Base-by-base conservation (phyloP, 352 stramenopile genomes). In the Thalassiosira livingstoniorum region DNA sequence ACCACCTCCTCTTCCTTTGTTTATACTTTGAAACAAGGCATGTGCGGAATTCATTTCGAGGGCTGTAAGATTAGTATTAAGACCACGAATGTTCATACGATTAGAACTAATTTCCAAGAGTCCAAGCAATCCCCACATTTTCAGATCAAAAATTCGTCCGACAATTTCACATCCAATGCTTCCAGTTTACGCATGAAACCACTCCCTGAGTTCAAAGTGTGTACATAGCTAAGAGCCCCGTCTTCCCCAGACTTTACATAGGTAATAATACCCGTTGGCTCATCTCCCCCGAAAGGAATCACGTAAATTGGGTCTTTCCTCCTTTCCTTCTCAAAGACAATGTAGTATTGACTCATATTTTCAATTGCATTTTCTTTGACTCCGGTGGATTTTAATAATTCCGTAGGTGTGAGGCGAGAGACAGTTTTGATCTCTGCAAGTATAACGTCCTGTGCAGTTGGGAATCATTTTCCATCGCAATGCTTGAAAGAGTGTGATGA, bases 391-490 rank as follows among this genome's bases (percentile, higher is more conserved):
- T 51, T 51, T 42, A 87, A 54, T 1, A 88, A 23, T 62, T 83
- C 60, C 2, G 57, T 37, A 21, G 73, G 72, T 27, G 54, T 18
- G 29, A 85, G 58, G 32, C 43, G 39, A 21, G 63, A 80, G 1
- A 86, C 73, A 13, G 55, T 15, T 74, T 53, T 86, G 72, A 69
- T 86, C 82, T 39, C 70, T 74, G 27, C 82, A 88, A 54, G 64
- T 88, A 37, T 86, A 86, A 13, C 82, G 34, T 25, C 78, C 82
- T 51, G 82, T 88, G 42, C 82, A 88, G 65, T 86, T 88, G 1
- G 71, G 69, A 60, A 88, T 83, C 64, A 76, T 80, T 66, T 85
- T 85, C 77, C 82, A 88, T 29, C 63, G 51, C 62, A 79, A 82
- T 25, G 43, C 21, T 27, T 78, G 62, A 39, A 78, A 88, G 10